phyloP scores from a whole-genome alignment of 1,139 yeast genomes.

The Lodderomyces orthopsilosis region DNA sequence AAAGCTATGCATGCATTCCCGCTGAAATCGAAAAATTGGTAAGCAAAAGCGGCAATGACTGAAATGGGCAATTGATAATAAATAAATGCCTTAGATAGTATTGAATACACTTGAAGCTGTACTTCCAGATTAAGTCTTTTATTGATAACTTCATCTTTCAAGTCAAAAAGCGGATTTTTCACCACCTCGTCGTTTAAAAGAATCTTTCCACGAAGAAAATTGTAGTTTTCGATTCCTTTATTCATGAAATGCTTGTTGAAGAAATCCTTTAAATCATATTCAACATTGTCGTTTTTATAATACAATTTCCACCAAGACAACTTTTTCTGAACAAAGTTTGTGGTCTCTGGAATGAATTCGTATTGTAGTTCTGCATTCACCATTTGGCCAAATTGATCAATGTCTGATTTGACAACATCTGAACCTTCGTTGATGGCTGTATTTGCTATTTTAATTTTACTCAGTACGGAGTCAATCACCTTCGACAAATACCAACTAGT shows the following conservation, averaged over 20 bases:
- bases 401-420: conserved; percentile 16
- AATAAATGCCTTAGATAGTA: conserved; percentile 30
- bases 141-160: conserved; percentile 31
- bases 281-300: conserved; percentile 44
- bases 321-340: conserved; percentile 27
- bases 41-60: conserved; percentile 29
- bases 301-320: conserved; percentile 47
- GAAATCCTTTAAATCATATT: conserved; percentile 43
- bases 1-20: conserved; percentile 35
- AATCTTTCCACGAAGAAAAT: conserved; percentile 38
- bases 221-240: conserved; percentile 39
- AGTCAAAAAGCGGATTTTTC: conserved; percentile 31
- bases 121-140: conserved; percentile 29
- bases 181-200: conserved; percentile 18
- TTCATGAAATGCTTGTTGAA: conserved; percentile 37
- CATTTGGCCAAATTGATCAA: conserved; percentile 28
- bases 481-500: conserved; percentile 25
- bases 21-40: conserved; percentile 35
- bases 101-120: conserved; percentile 38
- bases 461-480: conserved; percentile 15
- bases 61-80: conserved; percentile 42
- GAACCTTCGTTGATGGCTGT: conserved; percentile 7
- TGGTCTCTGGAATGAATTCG: conserved; percentile 31
- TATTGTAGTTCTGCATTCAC: conserved; percentile 41
- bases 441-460: conserved; percentile 5